These are phyloP conservation scores for Podosphaera aphanis DNA, from an alignment of 2,329 filamentous ascomycete genomes.

Conservation along the genomic window DNA sequence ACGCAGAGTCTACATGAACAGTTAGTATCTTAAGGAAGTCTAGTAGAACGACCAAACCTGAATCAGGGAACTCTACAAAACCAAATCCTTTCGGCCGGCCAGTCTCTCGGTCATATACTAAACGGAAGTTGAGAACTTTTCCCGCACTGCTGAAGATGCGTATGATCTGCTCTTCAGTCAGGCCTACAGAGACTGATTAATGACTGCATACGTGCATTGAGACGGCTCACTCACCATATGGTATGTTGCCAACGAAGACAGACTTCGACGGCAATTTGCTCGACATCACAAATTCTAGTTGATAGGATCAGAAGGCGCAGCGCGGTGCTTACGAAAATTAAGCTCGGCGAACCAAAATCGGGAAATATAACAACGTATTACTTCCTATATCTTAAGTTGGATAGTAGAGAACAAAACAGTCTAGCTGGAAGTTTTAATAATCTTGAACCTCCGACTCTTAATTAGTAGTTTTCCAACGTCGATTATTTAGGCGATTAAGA, in stretches of 20 bases:
- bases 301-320: background rate
- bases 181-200: constrained; percentile 28
- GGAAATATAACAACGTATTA: background rate
- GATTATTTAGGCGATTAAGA: too few species aligned
- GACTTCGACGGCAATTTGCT: constrained; percentile 50
- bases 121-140: constrained; percentile 71
- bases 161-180: constrained; percentile 87
- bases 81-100: constrained; percentile 90
- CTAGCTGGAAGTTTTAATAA: background rate
- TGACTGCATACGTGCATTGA: background rate
- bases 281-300: constrained; percentile 25
- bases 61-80: constrained; percentile 85
- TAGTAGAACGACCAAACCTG: constrained; percentile 28
- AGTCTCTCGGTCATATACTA: constrained; percentile 90
- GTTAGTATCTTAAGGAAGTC: constrained; percentile 2
- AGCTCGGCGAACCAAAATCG: background rate
- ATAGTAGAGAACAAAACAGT: background rate
- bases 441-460: background rate
- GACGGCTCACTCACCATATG: constrained; percentile 36
- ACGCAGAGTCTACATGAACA: constrained; percentile 40
- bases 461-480: background rate
- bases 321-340: background rate
- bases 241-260: constrained; percentile 68
- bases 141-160: constrained; percentile 82
- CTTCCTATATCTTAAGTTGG: background rate